Evolutionary conservation across 345 rosid genomes (phyloP).

Genomic region (Eutrema heterophyllum): DNA sequence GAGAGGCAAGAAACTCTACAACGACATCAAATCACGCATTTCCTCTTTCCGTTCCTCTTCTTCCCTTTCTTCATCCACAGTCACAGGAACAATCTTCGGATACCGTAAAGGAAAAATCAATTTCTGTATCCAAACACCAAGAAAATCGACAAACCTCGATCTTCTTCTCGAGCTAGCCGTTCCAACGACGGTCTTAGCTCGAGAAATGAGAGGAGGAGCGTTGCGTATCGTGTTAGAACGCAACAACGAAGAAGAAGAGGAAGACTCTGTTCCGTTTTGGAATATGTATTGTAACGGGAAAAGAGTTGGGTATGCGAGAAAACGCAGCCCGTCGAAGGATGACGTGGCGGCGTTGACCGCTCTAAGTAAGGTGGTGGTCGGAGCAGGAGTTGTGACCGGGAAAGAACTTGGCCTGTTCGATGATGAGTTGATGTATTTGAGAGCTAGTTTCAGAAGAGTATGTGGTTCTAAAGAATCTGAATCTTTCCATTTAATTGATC

Average conservation of each 20-base stretch:
- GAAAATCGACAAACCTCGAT: slow-evolving; percentile 38
- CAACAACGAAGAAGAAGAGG: neutral
- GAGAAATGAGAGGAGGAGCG: slow-evolving; percentile 62
- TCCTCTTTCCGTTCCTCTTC: slow-evolving; percentile 28
- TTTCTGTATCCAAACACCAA: slow-evolving; percentile 52
- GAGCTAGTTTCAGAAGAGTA: slow-evolving; percentile 55
- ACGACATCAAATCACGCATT: slow-evolving; percentile 23
- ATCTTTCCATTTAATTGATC: slow-evolving; percentile 73
- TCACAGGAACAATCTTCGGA: slow-evolving; percentile 65
- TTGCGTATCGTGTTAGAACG: slow-evolving; percentile 60
- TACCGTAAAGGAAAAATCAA: slow-evolving; percentile 54
- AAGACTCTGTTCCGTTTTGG: slow-evolving; percentile 39
- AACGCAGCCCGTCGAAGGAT: slow-evolving; percentile 38
- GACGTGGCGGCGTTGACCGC: slow-evolving; percentile 45
- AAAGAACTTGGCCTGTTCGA: slow-evolving; percentile 35
- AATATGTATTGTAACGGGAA: slow-evolving; percentile 65
- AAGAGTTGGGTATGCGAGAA: slow-evolving; percentile 62
- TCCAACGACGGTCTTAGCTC: slow-evolving; percentile 49
- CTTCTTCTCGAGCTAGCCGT: slow-evolving; percentile 56
- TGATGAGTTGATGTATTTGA: slow-evolving; percentile 57
- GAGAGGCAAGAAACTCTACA: slow-evolving; percentile 19
- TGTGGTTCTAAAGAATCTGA: slow-evolving; percentile 46
- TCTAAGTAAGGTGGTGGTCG: slow-evolving; percentile 47
- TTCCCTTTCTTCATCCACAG: slow-evolving; percentile 31
- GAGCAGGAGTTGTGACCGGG: slow-evolving; percentile 55